These are phyloP conservation scores for Annona squamosa DNA, from an alignment of 164 flowering plant genomes.

Conservation along the genomic window DNA sequence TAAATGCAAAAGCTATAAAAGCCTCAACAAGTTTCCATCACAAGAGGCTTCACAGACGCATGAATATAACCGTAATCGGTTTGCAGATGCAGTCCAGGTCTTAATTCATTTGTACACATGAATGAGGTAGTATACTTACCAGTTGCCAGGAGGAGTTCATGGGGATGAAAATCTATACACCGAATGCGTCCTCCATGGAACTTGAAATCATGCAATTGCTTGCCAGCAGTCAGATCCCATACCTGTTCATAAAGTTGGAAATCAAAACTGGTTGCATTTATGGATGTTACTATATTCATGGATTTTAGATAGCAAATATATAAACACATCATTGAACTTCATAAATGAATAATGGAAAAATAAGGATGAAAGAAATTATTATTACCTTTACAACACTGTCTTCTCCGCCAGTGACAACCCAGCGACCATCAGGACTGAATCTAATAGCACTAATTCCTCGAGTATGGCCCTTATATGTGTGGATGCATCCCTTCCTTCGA, in stretches of 20 bases:
- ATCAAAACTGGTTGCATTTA: not conserved
- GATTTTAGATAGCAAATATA: not conserved
- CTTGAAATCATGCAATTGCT: constrained; percentile 91
- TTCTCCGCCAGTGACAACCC: constrained; percentile 99
- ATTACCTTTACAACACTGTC: constrained; percentile 91
- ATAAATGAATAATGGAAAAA: not conserved
- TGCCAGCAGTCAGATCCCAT: constrained; percentile 99
- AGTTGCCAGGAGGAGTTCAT: constrained; percentile 94
- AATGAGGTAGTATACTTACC: constrained; percentile 30
- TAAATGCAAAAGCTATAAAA: too few relatives aligned
- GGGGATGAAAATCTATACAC: constrained; percentile 98
- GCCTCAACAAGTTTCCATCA: too few relatives aligned
- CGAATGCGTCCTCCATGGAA: constrained; percentile 88
- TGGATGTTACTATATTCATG: not conserved
- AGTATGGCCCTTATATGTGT: constrained; percentile 97
- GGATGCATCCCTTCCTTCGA: constrained; percentile 92
- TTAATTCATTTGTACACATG: not conserved
- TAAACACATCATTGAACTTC: not conserved
- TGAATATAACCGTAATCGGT: too few relatives aligned
- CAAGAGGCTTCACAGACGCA: too few relatives aligned
- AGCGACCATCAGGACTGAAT: constrained; percentile 98
- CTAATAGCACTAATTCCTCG: constrained; percentile 90
- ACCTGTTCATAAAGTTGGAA: constrained; percentile 34
- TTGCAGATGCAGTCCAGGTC: not conserved
- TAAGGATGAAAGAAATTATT: not conserved